Evolutionary conservation across 768 basidiomycete genomes (phyloP).

Genomic region (Phlebiopsis flavidoalba): DNA sequence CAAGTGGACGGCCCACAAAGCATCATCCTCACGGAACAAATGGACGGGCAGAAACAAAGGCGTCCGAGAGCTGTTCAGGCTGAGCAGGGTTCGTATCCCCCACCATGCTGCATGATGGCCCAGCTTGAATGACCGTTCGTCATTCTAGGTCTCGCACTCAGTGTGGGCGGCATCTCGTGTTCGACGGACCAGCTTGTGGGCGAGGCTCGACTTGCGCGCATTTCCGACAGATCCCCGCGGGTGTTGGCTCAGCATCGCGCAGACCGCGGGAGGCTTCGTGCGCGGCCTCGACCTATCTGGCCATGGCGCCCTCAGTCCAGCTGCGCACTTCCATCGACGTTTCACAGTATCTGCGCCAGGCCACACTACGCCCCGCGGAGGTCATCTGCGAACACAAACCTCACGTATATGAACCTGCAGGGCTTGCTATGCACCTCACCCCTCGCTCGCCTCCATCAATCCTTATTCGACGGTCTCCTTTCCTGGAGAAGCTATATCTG

Average conservation of each 20-base stretch:
- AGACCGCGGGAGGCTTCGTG: slow-evolving; percentile 60
- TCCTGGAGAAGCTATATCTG: slow-evolving; percentile 52
- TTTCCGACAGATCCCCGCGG: slow-evolving; percentile 54
- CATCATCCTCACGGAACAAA: slow-evolving; percentile 53
- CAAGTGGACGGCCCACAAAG: slow-evolving; percentile 58
- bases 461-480: slow-evolving; percentile 59
- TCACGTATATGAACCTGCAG: slow-evolving; percentile 65
- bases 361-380: slow-evolving; percentile 27
- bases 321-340: slow-evolving; percentile 49
- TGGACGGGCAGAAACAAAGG: slow-evolving; percentile 79
- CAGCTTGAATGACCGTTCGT: not conserved
- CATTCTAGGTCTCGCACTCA: slow-evolving; percentile 63
- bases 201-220: slow-evolving; percentile 51
- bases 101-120: not conserved
- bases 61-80: slow-evolving; percentile 68
- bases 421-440: slow-evolving; percentile 68
- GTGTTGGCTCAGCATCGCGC: slow-evolving; percentile 50
- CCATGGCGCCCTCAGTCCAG: slow-evolving; percentile 44
- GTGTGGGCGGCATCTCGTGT: slow-evolving; percentile 71
- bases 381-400: slow-evolving; percentile 53
- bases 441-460: slow-evolving; percentile 59
- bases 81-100: slow-evolving; percentile 62
- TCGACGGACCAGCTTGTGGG: slow-evolving; percentile 91
- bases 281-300: slow-evolving; percentile 58
- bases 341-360: slow-evolving; percentile 50